A percentile compares a stretch with the other conserved stretches of the same genome.
Conservation (phyloP, 2,329 filamentous ascomycete species). For the Ceratocystiopsis sp. region DNA sequence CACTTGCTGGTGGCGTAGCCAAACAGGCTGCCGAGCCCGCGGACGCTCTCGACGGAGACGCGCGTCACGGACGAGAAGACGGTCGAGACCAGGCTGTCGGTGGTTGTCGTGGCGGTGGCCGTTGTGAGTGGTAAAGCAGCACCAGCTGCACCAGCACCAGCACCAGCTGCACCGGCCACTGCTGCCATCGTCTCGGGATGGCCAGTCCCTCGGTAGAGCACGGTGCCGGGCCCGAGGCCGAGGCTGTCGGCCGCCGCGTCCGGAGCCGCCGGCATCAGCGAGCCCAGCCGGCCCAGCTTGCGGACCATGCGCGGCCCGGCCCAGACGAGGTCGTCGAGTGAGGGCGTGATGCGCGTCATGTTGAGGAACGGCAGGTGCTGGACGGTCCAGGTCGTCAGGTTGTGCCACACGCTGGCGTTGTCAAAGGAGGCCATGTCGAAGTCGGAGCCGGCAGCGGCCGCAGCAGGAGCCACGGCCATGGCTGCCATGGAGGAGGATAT, state of each 20-base stretch:
- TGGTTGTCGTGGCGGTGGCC: slow-evolving; percentile 18
- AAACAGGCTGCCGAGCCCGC: slow-evolving; percentile 72
- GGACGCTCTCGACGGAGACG: slow-evolving; percentile 40
- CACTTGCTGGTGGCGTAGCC: slow-evolving; percentile 83
- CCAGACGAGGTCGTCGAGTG: slow-evolving; percentile 50
- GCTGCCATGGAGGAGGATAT: too few relatives aligned
- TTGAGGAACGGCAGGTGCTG: slow-evolving; percentile 26
- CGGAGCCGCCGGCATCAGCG: slow-evolving; percentile 40
- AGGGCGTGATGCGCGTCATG: slow-evolving; percentile 39
- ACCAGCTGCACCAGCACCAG: slow-evolving; percentile 18
- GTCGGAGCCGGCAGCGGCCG: slow-evolving; percentile 12
- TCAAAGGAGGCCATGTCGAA: too few relatives aligned
- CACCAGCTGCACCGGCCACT: slow-evolving; percentile 16
- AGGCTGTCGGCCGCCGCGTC: slow-evolving; percentile 45
- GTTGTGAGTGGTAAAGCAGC: too few relatives aligned
- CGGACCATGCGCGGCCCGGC: slow-evolving; percentile 54
- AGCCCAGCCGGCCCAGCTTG: slow-evolving; percentile 48
- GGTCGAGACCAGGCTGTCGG: slow-evolving; percentile 19
- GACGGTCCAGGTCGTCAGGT: slow-evolving; percentile 36
- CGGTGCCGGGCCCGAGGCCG: slow-evolving; percentile 26
- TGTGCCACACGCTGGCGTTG: slow-evolving; percentile 30
- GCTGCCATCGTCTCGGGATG: too few relatives aligned
- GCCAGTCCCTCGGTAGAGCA: neutral
- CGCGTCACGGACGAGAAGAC: slow-evolving; percentile 22
- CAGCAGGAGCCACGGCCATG: slow-evolving; percentile 6